Evolutionary conservation across 176 grass and related monocot genomes (phyloP).

Genomic region (Bonia amplexicaulis): DNA sequence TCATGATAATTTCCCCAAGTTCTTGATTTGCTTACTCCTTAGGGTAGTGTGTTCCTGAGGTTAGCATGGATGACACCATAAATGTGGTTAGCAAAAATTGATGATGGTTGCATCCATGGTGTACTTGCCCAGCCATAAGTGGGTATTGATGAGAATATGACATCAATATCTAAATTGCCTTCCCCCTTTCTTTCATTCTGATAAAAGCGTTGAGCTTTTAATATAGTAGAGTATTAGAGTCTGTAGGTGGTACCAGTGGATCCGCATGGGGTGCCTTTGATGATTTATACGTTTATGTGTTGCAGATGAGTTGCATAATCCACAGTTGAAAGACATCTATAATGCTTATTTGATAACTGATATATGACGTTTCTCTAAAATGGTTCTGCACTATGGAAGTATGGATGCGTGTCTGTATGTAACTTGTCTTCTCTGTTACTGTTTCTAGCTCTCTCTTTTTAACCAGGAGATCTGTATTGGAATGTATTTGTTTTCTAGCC

Average conservation of each 20-base stretch:
- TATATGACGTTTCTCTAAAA: background rate
- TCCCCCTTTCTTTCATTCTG: background rate
- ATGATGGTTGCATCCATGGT: constrained; percentile 8
- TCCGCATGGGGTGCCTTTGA: background rate
- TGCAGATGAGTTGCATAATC: background rate
- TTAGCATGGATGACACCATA: background rate
- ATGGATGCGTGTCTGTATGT: constrained; percentile 3
- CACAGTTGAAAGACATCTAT: background rate
- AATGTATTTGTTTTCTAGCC: background rate
- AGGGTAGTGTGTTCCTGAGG: background rate
- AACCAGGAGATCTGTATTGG: background rate
- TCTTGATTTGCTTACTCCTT: constrained; percentile 13
- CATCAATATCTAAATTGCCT: background rate
- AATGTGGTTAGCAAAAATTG: constrained; percentile 13
- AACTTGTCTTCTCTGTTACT: background rate
- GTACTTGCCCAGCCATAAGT: background rate
- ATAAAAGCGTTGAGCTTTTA: background rate
- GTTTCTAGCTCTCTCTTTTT: background rate
- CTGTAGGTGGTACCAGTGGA: constrained; percentile 1
- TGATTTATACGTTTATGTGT: constrained; percentile 18
- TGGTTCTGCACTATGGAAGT: background rate
- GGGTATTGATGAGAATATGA: background rate
- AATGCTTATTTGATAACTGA: background rate
- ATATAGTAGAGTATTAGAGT: background rate
- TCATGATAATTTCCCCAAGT: background rate